Percentiles rank a stretch among this genome's conserved stretches.
Evolutionary conservation across 2,329 filamentous ascomycete species (phyloP).

Genomic region (Pezicula neosporulosa): DNA sequence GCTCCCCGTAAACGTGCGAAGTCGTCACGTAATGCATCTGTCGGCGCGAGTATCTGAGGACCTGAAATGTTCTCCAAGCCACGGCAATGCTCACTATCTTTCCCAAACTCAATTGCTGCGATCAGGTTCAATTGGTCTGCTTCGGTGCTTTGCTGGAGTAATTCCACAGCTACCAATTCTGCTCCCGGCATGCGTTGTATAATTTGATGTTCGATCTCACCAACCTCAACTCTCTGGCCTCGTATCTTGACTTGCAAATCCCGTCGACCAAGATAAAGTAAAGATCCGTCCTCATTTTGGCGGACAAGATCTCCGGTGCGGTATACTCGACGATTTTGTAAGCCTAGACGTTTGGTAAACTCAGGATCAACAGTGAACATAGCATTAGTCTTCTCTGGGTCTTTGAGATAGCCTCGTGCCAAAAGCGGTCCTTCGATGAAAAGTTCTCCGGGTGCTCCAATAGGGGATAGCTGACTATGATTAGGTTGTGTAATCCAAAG

Average conservation of each 20-base stretch:
- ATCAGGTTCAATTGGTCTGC: neutral
- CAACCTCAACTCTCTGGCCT: conserved; percentile 60
- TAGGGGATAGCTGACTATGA: conserved; percentile 1
- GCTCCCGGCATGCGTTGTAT: neutral
- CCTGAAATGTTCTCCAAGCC: neutral
- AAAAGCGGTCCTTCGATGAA: conserved; percentile 29
- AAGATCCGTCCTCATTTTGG: conserved; percentile 52
- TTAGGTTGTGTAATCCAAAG: conserved; percentile 5
- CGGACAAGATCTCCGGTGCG: conserved; percentile 43
- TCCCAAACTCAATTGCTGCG: neutral
- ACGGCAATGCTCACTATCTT: conserved; percentile 2
- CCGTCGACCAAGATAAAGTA: conserved; percentile 57
- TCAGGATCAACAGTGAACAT: conserved; percentile 52
- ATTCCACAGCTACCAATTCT: conserved; percentile 1
- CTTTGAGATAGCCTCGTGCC: conserved; percentile 56
- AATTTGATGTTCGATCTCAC: conserved; percentile 43
- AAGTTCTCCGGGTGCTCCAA: conserved; percentile 7
- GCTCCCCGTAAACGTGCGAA: neutral
- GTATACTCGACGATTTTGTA: conserved; percentile 41
- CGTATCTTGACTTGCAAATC: conserved; percentile 64
- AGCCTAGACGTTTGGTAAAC: conserved; percentile 54
- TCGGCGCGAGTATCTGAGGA: neutral
- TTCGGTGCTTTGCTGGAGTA: neutral
- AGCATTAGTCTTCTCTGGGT: conserved; percentile 51
- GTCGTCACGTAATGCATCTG: conserved; percentile 1